These are phyloP conservation scores for Medakamo hakoo DNA, from an alignment of 139 green algal species.

Conservation along the genomic window DNA sequence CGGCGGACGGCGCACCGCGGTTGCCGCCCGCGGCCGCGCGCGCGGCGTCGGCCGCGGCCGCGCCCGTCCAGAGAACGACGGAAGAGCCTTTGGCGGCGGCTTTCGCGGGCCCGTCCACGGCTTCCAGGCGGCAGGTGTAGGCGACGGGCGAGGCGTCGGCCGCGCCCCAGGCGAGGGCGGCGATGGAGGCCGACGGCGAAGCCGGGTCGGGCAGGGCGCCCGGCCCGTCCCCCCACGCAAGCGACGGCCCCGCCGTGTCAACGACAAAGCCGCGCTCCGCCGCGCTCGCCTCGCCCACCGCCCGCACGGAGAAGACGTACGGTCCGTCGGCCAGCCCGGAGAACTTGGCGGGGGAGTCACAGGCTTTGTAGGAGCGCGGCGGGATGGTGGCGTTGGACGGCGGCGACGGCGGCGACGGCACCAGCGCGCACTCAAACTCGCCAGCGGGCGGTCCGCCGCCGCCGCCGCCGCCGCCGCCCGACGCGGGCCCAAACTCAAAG, in stretches of 20 bases:
- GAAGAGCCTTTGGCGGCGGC: not conserved
- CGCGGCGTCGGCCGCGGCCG: not conserved
- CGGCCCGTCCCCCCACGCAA: not conserved
- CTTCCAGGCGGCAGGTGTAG: slow-evolving; percentile 24
- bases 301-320: slow-evolving; percentile 35
- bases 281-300: slow-evolving; percentile 2
- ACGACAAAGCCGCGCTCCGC: slow-evolving; percentile 12
- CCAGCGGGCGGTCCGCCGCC: not conserved
- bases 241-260: slow-evolving; percentile 18
- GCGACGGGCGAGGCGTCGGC: slow-evolving; percentile 22
- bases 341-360: slow-evolving; percentile 19
- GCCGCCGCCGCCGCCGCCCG: not conserved
- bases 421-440: not conserved
- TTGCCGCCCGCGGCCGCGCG: not conserved
- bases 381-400: not conserved
- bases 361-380: slow-evolving; percentile 14
- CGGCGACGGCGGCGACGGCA: no score
- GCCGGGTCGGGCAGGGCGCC: not conserved
- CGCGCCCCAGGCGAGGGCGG: slow-evolving; percentile 16
- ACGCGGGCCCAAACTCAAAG: slow-evolving; percentile 1
- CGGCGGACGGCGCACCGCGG: not conserved
- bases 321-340: slow-evolving; percentile 16
- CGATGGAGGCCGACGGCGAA: not conserved
- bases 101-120: not conserved
- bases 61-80: not conserved